Evolutionary conservation across 192 early-diverging fungal genomes (phyloP), one percentile per base, ranked within the genome.

Genomic region (Podila clonocystis): DNA sequence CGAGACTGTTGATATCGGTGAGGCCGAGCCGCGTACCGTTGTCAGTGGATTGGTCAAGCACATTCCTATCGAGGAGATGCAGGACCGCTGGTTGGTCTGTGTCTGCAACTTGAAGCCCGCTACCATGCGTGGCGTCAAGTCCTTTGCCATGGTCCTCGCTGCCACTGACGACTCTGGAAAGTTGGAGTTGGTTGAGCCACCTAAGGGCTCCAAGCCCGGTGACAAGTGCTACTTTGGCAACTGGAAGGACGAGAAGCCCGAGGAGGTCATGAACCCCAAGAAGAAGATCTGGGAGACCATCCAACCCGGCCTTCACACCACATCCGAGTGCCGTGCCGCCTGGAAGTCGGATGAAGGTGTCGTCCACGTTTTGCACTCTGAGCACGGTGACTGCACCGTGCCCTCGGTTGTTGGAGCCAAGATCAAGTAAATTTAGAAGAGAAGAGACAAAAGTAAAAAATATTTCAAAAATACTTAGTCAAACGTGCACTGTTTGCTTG

Each of bases 261-360:
- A 98, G 73, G 91, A 89, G 68, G 88, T 94, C 31, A 90, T 99
- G 67, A 97, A 97, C 83, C 97, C 98, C 71, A 99, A 99, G 89
- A 96, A 96, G 90, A 99, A 99, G 89, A 91, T 97, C 68, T 99
- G 91, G 89, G 98, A 99, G 82, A 94, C 95, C 30, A 94, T 99
- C 58, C 97, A 98, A 89, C 95, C 97, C 30, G 93, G 91, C 20
- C 84, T 94, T 58, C 88, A 91, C 67, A 95, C 93, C 29, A 88
- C 89, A 66, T 88, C 89, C 36, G 89, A 93, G 69, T 78, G 84
- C 66, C 68, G 89, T 60, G 93, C 93, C 33, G 88, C 86, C 70
- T 94, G 84, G 87, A 86, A 89, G 73, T 76, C 86, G 28, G 87
- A 85, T 62, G 87, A 85, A 41, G 85, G 88, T 52, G 67, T 68